Base-by-base conservation (phyloP, 2,329 filamentous ascomycete genomes). In the Scedosporium boydii region DNA sequence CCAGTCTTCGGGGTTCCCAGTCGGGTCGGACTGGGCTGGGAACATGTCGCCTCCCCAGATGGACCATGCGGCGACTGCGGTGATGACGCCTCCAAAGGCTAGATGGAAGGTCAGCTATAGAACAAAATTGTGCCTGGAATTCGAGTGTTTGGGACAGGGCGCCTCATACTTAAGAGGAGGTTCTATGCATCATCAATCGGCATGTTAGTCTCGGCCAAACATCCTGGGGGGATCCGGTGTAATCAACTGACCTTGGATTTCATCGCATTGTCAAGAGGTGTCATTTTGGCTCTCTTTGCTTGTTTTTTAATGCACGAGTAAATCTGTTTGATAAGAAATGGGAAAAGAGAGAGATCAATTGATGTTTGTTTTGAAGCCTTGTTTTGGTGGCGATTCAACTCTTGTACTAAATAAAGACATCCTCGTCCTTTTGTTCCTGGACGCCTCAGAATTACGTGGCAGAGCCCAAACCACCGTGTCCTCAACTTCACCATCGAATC, bases 31-130 rank as follows among this genome's bases (percentile, higher is more conserved):
- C 66, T 86, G 79, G 3, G 83, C 74, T 0, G 93, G 93, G 69
- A 97, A 96, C 70, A 97, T 83, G 66, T 93, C 91, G 61, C 85
- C 82, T 63, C 91, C 91, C 87, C 89, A 96, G 68, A 97, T 93
- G 18, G 85, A 83, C 88, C 89, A 96, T 51, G 85, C 86, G 16
- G 91, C 89, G 1, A 89, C 91, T 1, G 89, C 91, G 6, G 90
- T 89, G 14, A 97, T 83, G 60, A 96, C 82, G 9, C 89, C 90
- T 4, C 89, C 87, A 71, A 97, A 97, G 18, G 87, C 90, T 87
- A 42, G 38, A 34, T 16, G 18, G 48, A 60, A 58, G 55, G 44
- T 58, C 58, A 61, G 44, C 23, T 38, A 48, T 18, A 9, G 6
- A 48, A 48, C 2, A 48, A 48, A 48, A 48, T 18, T 7, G 18